These are phyloP conservation scores for Scheffersomyces quercinus DNA, from an alignment of 1,139 yeast species.

Conservation along the genomic window DNA sequence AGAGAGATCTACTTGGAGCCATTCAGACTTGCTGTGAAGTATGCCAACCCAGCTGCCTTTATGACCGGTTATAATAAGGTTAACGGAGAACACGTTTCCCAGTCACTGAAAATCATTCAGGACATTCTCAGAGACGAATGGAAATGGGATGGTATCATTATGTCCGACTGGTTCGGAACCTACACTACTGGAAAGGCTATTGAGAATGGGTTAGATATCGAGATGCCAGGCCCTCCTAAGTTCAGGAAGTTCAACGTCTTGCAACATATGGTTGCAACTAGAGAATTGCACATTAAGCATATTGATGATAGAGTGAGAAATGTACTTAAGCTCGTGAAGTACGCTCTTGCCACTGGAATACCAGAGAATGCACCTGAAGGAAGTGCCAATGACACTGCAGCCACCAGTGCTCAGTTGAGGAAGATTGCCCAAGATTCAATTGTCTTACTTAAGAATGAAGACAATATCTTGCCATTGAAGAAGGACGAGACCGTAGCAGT, in stretches of 20 bases:
- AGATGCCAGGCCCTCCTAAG: slow-evolving; percentile 14
- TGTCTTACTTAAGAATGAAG: slow-evolving; percentile 9
- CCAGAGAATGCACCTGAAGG: slow-evolving; percentile 8
- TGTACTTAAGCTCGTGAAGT: slow-evolving; percentile 11
- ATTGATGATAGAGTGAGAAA: slow-evolving; percentile 11
- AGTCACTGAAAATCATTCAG: slow-evolving; percentile 5
- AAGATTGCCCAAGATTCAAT: too few species aligned
- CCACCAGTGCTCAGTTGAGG: too few species aligned
- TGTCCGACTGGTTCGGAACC: slow-evolving; percentile 15
- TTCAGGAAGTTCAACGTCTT: slow-evolving; percentile 6
- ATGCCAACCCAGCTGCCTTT: slow-evolving; percentile 10
- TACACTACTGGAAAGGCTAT: slow-evolving; percentile 9
- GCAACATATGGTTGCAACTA: slow-evolving; percentile 4
- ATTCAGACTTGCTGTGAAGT: slow-evolving; percentile 11
- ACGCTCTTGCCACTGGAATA: slow-evolving; percentile 8
- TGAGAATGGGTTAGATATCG: slow-evolving; percentile 12
- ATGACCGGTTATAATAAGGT: slow-evolving; percentile 14
- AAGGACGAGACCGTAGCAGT: slow-evolving; percentile 11
- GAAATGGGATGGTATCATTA: slow-evolving; percentile 13
- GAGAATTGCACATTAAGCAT: slow-evolving; percentile 8
- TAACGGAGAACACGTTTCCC: slow-evolving; percentile 13
- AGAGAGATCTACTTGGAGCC: slow-evolving; percentile 12
- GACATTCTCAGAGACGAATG: slow-evolving; percentile 12
- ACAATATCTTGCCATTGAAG: slow-evolving; percentile 11
- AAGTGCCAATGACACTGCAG: not conserved